Base-by-base conservation (phyloP, 148 eudicot species). In the Vaccinium macrocarpon region DNA sequence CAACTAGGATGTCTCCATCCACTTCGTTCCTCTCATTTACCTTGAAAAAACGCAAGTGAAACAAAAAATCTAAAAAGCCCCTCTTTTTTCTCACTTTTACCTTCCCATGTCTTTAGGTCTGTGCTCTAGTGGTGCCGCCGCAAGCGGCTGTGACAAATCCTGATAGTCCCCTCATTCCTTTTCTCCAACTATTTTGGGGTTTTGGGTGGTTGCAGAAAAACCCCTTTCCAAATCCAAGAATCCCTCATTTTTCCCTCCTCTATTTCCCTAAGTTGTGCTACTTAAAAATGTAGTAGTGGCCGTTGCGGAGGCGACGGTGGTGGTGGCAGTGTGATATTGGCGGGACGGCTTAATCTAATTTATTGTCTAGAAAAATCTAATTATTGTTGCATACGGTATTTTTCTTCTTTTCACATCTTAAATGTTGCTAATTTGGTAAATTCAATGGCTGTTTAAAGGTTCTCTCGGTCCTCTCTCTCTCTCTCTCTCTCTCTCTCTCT, bases 291-390 rank as follows among this genome's bases (percentile, higher is more conserved):
- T 23, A 78, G 16, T 38, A 38, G 89, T n/a, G n/a, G n/a, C n/a
- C n/a, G n/a, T n/a, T n/a, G n/a, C n/a, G n/a, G n/a, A n/a, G n/a
- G n/a, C n/a, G n/a, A n/a, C n/a, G n/a, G n/a, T n/a, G n/a, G n/a
- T n/a, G n/a, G n/a, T 19, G 89, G 87, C 32, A 1, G 79, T 10
- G 64, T 87, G 91, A 89, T 89, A 89, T 89, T 89, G 91, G 91
- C 91, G 84, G 89, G 84, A 89, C 88, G 91, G 91, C 91, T 89
- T 90, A 87, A 89, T 89, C 91, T 89, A 19, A 68, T 68, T 68
- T 68, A 68, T 68, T 68, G 35, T 68, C 71, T 64, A 29, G 8
- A 87, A 52, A 52, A 89, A 87, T 89, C 91, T 89, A 5, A 61
- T 52, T 55, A 49, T 50, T 64, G 27, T 64, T 59, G 49, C 51